Base-by-base conservation (phyloP, 108 stramenopile species). In the Discostella stelligeroides region DNA sequence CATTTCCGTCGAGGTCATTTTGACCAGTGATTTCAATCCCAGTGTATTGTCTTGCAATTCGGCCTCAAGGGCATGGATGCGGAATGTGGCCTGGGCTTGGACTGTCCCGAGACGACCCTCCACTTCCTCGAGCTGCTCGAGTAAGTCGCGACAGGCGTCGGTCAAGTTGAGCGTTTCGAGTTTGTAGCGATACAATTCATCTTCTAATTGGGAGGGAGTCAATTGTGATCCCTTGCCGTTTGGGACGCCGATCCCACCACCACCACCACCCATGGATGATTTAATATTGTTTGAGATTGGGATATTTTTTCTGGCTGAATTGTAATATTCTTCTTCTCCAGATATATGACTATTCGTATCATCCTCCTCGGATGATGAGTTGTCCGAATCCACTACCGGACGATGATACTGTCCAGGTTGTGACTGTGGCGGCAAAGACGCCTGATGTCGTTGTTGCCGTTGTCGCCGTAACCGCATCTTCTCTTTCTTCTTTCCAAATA, bases 1-100 rank as follows among this genome's bases (percentile, higher is more conserved):
- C 77, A 79, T 79, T 39, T 79, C 77, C 20, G 77, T 65, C 41
- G 59, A 60, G 23, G 77, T 79, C 77, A 79, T 66, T 55, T 69
- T 79, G 0, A 79, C 70, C 40, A 79, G 45, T 7, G 65, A 66
- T 43, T 71, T 79, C 57, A 79, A 27, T 14, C 77, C 77, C 7
- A 71, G 15, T 20, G 70, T 70, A 10, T 69, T 69, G 59, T 79
- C 77, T 55, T 79, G 77, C 49, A 79, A 51, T 55, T 79, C 77
- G 0, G 77, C 70, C 50, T 79, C 77, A 27, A 79, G 77, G 0
- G 77, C 77, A 55, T 79, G 77, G 21, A 79, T 79, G 13, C 77
- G 77, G 50, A 79, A 79, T 0, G 77, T 79, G 18, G 77, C 77
- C 40, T 71, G 63, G 30, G 77, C 70, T 55, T 79, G 77, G 4